These are phyloP conservation scores for Colletotrichum tanaceti DNA, from an alignment of 2,329 filamentous ascomycete species.

Conservation along the genomic window DNA sequence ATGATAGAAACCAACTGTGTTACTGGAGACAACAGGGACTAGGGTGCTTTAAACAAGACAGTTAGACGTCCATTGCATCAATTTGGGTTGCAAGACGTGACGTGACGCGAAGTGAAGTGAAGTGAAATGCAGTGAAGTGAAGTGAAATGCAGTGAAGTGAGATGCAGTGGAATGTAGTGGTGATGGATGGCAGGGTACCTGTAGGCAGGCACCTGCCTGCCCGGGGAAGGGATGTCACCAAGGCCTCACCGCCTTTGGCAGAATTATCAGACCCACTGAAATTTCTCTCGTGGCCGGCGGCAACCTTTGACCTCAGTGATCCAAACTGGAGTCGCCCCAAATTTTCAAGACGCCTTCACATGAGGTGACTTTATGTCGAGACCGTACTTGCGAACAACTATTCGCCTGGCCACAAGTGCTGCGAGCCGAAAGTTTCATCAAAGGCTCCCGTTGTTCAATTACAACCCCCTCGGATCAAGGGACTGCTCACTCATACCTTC, in stretches of 20 bases:
- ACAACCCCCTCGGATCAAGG: not conserved
- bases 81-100: not conserved
- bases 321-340: conserved; percentile 12
- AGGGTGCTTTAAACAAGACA: not conserved
- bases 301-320: conserved; percentile 11
- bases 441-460: not conserved
- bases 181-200: not conserved
- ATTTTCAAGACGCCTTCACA: conserved; percentile 12
- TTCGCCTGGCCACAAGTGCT: conserved; percentile 31
- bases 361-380: conserved; percentile 33
- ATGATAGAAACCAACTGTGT: not conserved
- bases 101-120: not conserved
- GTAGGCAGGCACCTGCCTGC: too few relatives aligned
- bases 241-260: conserved; percentile 38
- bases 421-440: conserved; percentile 13
- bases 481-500: not conserved
- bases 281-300: conserved; percentile 37
- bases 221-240: not conserved
- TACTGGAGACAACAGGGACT: not conserved
- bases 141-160: not conserved
- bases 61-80: not conserved
- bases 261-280: conserved; percentile 40
- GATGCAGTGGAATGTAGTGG: not conserved
- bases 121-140: not conserved
- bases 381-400: conserved; percentile 8